Conservation (phyloP, 1,284 basidiomycete genomes). For the Ceratorhiza oryzae-sativae region DNA sequence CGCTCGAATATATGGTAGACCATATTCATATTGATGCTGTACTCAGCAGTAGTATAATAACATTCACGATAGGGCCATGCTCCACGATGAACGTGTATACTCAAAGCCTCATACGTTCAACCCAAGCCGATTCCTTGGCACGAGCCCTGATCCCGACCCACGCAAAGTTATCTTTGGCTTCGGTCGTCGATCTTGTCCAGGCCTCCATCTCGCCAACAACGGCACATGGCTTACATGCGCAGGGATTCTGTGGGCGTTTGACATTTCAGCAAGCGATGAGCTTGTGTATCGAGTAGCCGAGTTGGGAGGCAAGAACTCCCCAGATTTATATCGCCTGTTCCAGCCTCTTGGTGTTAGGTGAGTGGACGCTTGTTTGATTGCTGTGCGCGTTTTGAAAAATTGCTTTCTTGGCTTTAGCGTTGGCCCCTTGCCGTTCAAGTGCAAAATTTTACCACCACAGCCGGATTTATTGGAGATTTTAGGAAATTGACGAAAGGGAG, state of each 20-base stretch:
- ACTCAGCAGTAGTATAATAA: not conserved
- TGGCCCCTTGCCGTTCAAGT: conserved; percentile 15
- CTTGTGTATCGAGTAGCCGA: not conserved
- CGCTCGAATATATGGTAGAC: conserved; percentile 19
- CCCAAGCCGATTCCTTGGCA: conserved; percentile 52
- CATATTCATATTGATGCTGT: not conserved
- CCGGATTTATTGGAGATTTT: not conserved
- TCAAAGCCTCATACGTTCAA: conserved; percentile 53
- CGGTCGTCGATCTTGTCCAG: conserved; percentile 38
- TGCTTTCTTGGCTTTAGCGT: not conserved
- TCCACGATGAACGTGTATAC: conserved; percentile 49
- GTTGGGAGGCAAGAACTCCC: not conserved
- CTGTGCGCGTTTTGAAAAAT: too few species aligned
- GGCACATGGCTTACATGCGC: conserved; percentile 3
- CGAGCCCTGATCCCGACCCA: conserved; percentile 44
- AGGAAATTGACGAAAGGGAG: too few species aligned
- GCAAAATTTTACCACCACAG: not conserved
- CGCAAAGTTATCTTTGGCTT: conserved; percentile 42
- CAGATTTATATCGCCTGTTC: not conserved
- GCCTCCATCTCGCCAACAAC: conserved; percentile 24
- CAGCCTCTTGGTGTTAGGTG: conserved; percentile 7
- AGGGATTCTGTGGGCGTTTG: conserved; percentile 7
- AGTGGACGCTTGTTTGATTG: too few species aligned
- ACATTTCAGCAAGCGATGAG: not conserved
- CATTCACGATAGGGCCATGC: conserved; percentile 45